A percentile compares a stretch with the other conserved stretches of the same genome.
Conservation (phyloP, 2,329 filamentous ascomycete species). For the Aspergillus fischeri region DNA sequence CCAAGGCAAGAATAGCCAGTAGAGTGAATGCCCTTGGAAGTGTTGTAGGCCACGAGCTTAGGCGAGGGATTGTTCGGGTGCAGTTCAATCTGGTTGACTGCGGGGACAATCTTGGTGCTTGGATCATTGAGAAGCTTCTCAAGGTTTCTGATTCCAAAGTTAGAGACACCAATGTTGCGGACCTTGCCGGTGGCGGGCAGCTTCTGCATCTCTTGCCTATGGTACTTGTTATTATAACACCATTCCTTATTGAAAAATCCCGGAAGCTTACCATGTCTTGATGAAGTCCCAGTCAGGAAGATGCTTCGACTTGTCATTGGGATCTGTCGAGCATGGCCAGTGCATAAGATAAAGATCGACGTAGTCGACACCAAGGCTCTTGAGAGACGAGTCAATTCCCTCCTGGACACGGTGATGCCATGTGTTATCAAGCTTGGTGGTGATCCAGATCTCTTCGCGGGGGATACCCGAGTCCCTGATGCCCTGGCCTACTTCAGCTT, state of each 20-base stretch:
- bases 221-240: slow-evolving; percentile 59
- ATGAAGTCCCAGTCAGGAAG: slow-evolving; percentile 76
- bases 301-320: slow-evolving; percentile 54
- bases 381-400: slow-evolving; percentile 59
- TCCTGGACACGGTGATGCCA: slow-evolving; percentile 58
- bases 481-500: slow-evolving; percentile 62
- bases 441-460: slow-evolving; percentile 63
- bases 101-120: slow-evolving; percentile 53
- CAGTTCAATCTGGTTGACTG: slow-evolving; percentile 51
- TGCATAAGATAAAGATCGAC: slow-evolving; percentile 71
- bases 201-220: slow-evolving; percentile 46
- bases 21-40: slow-evolving; percentile 51
- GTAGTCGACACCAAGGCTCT: slow-evolving; percentile 63
- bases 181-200: slow-evolving; percentile 56
- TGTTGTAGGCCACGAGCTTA: slow-evolving; percentile 48
- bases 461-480: slow-evolving; percentile 64
- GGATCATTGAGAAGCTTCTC: slow-evolving; percentile 67
- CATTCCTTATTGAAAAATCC: slow-evolving; percentile 58
- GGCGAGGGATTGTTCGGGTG: slow-evolving; percentile 69
- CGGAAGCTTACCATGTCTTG: slow-evolving; percentile 67
- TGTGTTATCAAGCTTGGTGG: slow-evolving; percentile 67
- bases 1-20: slow-evolving; percentile 56
- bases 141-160: slow-evolving; percentile 77
- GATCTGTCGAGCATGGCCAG: slow-evolving; percentile 57
- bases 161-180: slow-evolving; percentile 78